Base-by-base conservation (phyloP, 129 eudicot genomes). In the Apium graveolens region DNA sequence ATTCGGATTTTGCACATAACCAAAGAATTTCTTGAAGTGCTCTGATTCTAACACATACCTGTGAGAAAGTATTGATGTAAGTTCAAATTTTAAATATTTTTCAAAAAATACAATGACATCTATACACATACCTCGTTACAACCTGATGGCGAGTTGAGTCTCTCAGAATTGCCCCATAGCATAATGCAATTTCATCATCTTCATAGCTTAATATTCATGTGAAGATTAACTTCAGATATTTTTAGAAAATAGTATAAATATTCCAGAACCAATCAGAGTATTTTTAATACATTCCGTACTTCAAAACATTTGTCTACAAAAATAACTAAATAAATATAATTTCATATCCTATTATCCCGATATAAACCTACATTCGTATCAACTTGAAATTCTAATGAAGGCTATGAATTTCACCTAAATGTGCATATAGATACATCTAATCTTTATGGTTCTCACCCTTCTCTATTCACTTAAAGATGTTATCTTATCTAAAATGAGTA, bases 111-210 rank as follows among this genome's bases (percentile, higher is more conserved):
- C 14, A 35, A 5, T 24, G 39, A 34, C 68, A 12, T 27, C 37
- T 41, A 24, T 38, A 31, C 21, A 55, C 84, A 80, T 78, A 93
- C 98, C 85, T 87, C 74, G 98, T 91, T 76, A 90, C 89, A 83
- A 85, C 89, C 80, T 93, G 98, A 84, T 93, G 98, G 17, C 97
- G 86, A 75, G 88, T 89, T 81, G 94, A 93, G 69, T 93, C 98
- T 83, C 98, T 93, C 81, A 93, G 76, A 85, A 93, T 93, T 70
- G 90, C 84, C 65, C 98, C 98, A 78, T 89, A 89, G 39, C 89
- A 86, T 80, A 93, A 65, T 81, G 94, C 94, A 72, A 93, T 85
- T 35, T 89, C 91, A 37, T 86, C 82, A 80, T 89, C 85, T 81
- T 86, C 96, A 78, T 86, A 89, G 29, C 97, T 91, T 75, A 76